These are phyloP conservation scores for Mortierella sp. DNA, from an alignment of 371 early-diverging fungal species.

Conservation along the genomic window DNA sequence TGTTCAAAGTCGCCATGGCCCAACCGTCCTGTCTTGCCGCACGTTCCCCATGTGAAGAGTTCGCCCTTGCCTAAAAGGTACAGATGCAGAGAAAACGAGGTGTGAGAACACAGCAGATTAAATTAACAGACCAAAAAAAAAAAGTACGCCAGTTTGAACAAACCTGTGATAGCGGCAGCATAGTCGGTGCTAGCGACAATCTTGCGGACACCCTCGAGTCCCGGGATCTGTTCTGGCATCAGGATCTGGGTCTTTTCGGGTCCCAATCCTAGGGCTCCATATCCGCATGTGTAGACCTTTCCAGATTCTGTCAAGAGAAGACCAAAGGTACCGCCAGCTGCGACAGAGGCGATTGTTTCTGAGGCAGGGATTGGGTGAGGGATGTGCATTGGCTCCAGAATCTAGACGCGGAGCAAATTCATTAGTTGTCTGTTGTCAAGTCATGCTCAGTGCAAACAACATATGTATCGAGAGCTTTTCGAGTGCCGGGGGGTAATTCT, in stretches of 20 bases:
- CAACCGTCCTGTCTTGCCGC: slow-evolving; percentile 66
- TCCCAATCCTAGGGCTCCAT: slow-evolving; percentile 79
- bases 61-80: slow-evolving; percentile 60
- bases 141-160: not conserved
- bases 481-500: too few species aligned
- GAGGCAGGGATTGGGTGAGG: slow-evolving; percentile 59
- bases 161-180: slow-evolving; percentile 73
- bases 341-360: slow-evolving; percentile 66
- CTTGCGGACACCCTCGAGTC: slow-evolving; percentile 53
- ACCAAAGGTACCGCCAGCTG: slow-evolving; percentile 83
- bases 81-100: not conserved
- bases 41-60: slow-evolving; percentile 72
- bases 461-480: not conserved
- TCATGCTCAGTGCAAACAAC: not conserved
- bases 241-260: slow-evolving; percentile 63
- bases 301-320: slow-evolving; percentile 73
- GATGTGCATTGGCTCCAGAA: slow-evolving; percentile 71
- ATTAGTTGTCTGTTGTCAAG: not conserved
- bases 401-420: slow-evolving; percentile 54
- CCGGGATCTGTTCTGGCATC: slow-evolving; percentile 57
- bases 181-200: slow-evolving; percentile 73
- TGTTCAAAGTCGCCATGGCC: slow-evolving; percentile 65
- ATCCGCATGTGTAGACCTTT: slow-evolving; percentile 78
- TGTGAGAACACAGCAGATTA: not conserved
- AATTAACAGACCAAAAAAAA: not conserved